A percentile compares a stretch with the other conserved stretches of the same genome.
Evolutionary conservation across 2,329 filamentous ascomycete genomes (phyloP).

Genomic region (Diaporthe citri): DNA sequence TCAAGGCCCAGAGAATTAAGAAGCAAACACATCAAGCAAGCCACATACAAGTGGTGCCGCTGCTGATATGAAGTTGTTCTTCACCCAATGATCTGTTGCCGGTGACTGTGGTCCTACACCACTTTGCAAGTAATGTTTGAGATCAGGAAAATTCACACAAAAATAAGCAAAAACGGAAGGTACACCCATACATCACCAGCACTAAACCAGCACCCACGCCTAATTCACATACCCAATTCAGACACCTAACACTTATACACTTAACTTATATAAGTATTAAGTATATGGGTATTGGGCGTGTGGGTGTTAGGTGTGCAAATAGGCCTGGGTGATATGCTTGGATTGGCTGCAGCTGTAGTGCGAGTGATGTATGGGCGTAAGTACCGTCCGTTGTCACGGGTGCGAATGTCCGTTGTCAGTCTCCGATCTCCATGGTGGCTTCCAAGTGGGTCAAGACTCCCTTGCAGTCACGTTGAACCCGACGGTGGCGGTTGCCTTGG

Average conservation of each 20-base stretch:
- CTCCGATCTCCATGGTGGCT: too few relatives aligned
- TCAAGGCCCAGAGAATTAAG: not conserved
- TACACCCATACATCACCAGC: too few relatives aligned
- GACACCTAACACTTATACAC: too few relatives aligned
- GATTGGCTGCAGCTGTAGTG: not conserved
- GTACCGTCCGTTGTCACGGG: too few relatives aligned
- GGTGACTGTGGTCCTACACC: not conserved
- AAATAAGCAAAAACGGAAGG: too few relatives aligned
- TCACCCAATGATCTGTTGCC: not conserved
- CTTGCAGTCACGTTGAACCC: not conserved
- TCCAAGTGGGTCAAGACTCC: not conserved
- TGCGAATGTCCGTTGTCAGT: too few relatives aligned
- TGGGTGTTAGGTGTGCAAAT: not conserved
- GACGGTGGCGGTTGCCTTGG: not conserved
- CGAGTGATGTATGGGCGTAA: too few relatives aligned
- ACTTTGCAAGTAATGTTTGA: not conserved
- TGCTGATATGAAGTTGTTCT: not conserved
- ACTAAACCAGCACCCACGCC: too few relatives aligned
- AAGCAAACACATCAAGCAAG: not conserved
- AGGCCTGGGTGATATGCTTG: too few relatives aligned
- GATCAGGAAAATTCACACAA: too few relatives aligned
- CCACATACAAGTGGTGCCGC: not conserved
- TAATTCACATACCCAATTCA: too few relatives aligned
- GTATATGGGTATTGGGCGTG: not conserved
- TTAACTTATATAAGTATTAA: not conserved